Evolutionary conservation across 805 yeast genomes (phyloP), one percentile per base, ranked within the genome.

Genomic region (Starmerella riodocensis): DNA sequence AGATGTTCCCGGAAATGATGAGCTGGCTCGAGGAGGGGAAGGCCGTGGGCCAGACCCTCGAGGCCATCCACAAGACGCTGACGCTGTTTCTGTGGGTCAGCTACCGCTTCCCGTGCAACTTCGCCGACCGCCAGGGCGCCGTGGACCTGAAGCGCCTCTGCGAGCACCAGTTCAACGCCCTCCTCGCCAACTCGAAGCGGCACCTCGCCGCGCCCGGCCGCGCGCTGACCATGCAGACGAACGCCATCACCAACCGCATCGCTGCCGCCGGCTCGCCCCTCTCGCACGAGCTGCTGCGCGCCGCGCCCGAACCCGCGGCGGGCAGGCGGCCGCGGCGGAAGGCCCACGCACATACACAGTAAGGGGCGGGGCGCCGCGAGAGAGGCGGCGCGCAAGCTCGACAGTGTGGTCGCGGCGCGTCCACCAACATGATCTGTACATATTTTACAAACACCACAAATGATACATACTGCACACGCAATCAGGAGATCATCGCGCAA

Each of bases 51-150:
- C 45, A 43, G 46, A 54, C 55, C 24, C 59, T 76, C 17, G 96
- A 85, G 54, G 67, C 69, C 4, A 61, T 78, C 42, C 93, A 85
- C 60, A 73, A 74, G 47, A 61, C 72, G 32, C 66, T 82, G 14
- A 68, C 76, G 49, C 60, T 81, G 6, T 88, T 73, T 53, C 63
- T 83, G 54, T 88, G 98, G 98, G 64, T 88, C 45, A 69, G 81
- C 39, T 86, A 82, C 56, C 65, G 96, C 52, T 88, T 78, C 64
- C 94, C 96, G 1, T 74, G 78, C 23, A 67, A 74, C 36, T 82
- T 85, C 50, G 71, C 79, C 14, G 94, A 84, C 56, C 65, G 74
- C 13, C 81, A 76, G 42, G 70, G 83, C 34, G 94, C 94, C 0
- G 56, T 59, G 19, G 81, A 79, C 40, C 58, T 83, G 50, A 80